Base-by-base conservation (phyloP, 2,329 filamentous ascomycete species). In the Neobulgaria alba region DNA sequence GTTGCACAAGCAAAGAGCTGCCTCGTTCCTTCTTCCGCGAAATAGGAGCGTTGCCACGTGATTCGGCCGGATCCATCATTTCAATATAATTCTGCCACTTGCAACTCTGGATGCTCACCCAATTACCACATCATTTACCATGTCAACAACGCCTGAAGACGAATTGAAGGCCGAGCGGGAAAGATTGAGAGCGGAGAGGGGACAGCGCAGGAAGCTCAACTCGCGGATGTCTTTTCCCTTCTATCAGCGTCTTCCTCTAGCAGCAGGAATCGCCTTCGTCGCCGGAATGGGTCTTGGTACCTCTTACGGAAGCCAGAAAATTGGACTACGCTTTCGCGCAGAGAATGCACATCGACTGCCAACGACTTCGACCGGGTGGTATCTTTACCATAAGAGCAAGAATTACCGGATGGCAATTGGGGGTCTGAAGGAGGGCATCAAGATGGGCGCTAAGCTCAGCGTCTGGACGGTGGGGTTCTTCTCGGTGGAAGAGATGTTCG, bases 371-470 rank as follows among this genome's bases (percentile, higher is more conserved):
- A 77, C 80, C 2, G 90, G 88, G 14, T 98, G 92, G 92, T 98
- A 90, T 60, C 75, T 96, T n/a, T 98, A 98, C 63, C 90, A 96
- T 69, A 95, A 95, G 66, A 86, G 79, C 60, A 96, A 96, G 64
- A 96, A 95, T 64, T 96, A 98, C 67, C 79, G 87, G 55, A 75
- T 83, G 38, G 80, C 85, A 55, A 73, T 83, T 16, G 85, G 83
- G 4, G 90, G 84, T 1, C 67, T 93, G 14, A 77, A 77, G 38
- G 87, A 94, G 56, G 92, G 87, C 0, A 54, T 86, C 36, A 79
- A 74, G 50, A 85, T 92, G 72, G 88, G 83, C 1, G 60, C 67
- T 21, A 79, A 75, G 51, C 70, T 93, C 4, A 76, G 77, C 3
- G 67, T 82, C 33, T 89, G 89, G 75, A 84, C 78, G 2, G 73